phyloP scores from a whole-genome alignment of 1,284 basidiomycete species.

The Porodaedalea pini region DNA sequence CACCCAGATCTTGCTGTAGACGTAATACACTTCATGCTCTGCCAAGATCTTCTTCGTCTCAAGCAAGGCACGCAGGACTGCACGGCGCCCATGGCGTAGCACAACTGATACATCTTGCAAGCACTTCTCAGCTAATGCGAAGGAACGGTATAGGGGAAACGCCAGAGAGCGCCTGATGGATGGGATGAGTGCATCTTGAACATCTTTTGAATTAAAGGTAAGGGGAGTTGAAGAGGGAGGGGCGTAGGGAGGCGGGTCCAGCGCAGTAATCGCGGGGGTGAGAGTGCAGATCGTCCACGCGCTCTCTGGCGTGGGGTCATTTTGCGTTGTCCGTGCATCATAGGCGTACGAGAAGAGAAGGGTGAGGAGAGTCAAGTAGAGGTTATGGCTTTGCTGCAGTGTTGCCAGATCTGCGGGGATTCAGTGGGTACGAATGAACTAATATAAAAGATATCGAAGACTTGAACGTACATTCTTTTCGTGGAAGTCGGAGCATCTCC shows the following conservation, averaged over 20 bases:
- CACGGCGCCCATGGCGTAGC: conserved; percentile 56
- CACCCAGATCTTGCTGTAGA: conserved; percentile 79
- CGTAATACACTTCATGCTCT: conserved; percentile 76
- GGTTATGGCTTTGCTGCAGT: conserved; percentile 46
- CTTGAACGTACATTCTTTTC: conserved; percentile 66
- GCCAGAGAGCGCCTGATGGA: conserved; percentile 70
- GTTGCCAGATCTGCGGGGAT: conserved; percentile 54
- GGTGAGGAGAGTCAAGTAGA: conserved; percentile 66
- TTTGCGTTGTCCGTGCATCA: conserved; percentile 69
- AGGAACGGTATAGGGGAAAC: conserved; percentile 76
- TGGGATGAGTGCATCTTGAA: conserved; percentile 47
- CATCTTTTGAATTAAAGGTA: conserved; percentile 43
- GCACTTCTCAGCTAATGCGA: conserved; percentile 64
- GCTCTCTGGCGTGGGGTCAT: conserved; percentile 76
- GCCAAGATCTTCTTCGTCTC: conserved; percentile 69
- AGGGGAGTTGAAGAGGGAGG: conserved; percentile 23
- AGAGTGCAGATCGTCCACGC: conserved; percentile 75
- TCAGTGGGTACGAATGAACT: not conserved
- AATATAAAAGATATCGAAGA: not conserved
- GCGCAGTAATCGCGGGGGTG: conserved; percentile 70
- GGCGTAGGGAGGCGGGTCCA: conserved; percentile 61
- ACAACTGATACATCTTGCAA: conserved; percentile 56
- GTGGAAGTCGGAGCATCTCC: conserved; percentile 64
- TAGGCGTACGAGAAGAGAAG: conserved; percentile 74
- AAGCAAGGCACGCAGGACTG: conserved; percentile 58